phyloP scores from a whole-genome alignment of 1,284 basidiomycete species.

The Ustilago loliicola region DNA sequence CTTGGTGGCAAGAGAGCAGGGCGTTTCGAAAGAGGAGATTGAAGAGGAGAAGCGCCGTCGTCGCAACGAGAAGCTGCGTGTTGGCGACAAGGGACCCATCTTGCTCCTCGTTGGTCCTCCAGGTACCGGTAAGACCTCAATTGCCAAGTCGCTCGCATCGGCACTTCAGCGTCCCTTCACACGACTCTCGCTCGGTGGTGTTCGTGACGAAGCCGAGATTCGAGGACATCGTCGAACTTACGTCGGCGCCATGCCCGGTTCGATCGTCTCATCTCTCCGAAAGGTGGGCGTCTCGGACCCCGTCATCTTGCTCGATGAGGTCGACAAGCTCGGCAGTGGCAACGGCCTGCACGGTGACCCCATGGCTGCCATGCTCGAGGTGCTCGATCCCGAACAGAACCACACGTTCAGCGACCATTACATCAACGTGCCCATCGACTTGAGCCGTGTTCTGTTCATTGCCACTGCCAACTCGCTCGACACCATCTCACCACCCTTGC shows the following conservation, averaged over 20 bases:
- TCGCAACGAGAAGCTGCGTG: slow-evolving; percentile 51
- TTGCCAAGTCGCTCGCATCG: slow-evolving; percentile 72
- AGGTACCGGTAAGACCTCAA: slow-evolving; percentile 69
- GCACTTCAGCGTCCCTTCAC: slow-evolving; percentile 80
- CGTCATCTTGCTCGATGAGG: slow-evolving; percentile 72
- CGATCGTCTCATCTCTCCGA: slow-evolving; percentile 73
- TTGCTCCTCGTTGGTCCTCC: slow-evolving; percentile 76
- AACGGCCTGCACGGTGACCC: slow-evolving; percentile 72
- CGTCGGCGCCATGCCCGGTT: slow-evolving; percentile 76
- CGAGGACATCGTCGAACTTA: slow-evolving; percentile 70
- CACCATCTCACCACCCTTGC: slow-evolving; percentile 71
- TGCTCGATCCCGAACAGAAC: slow-evolving; percentile 72
- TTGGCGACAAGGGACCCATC: slow-evolving; percentile 78
- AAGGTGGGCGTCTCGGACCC: slow-evolving; percentile 72
- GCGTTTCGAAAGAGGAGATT: slow-evolving; percentile 42
- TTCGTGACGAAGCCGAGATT: slow-evolving; percentile 72
- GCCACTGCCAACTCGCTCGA: slow-evolving; percentile 72
- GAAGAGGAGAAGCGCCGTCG: slow-evolving; percentile 45
- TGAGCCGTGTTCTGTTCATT: slow-evolving; percentile 71
- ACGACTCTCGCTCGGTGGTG: slow-evolving; percentile 71
- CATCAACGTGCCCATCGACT: slow-evolving; percentile 68
- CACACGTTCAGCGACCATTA: slow-evolving; percentile 72
- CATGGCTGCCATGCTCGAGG: slow-evolving; percentile 72
- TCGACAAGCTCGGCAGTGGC: slow-evolving; percentile 72
- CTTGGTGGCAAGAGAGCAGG: slow-evolving; percentile 35